phyloP scores from a whole-genome alignment of 2,329 filamentous ascomycete genomes.

The Microsporum ferrugineum region DNA sequence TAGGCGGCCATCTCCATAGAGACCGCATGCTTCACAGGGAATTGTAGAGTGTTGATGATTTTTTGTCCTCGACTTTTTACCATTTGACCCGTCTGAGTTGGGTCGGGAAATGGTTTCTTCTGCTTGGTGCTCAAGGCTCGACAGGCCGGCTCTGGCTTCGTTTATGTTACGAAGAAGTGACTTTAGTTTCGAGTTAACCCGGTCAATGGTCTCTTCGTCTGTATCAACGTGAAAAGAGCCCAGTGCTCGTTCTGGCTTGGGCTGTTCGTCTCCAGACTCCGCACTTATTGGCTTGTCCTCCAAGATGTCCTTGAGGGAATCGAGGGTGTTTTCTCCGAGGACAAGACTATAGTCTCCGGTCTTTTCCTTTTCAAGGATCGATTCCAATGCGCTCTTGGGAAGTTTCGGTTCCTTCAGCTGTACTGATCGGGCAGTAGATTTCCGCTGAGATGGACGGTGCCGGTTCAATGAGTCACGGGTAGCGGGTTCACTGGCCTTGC shows the following conservation, averaged over 20 bases:
- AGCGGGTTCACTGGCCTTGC: constrained; percentile 6
- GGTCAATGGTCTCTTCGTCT: constrained; percentile 26
- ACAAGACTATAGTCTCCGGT: constrained; percentile 28
- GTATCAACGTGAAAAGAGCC: constrained; percentile 3
- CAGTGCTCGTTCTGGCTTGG: background rate
- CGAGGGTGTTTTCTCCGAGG: constrained; percentile 36
- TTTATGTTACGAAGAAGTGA: constrained; percentile 31
- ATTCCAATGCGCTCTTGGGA: constrained; percentile 33
- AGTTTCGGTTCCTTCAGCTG: constrained; percentile 28
- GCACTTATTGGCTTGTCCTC: constrained; percentile 22
- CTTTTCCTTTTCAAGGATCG: constrained; percentile 31
- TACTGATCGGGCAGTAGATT: constrained; percentile 12
- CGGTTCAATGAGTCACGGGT: background rate
- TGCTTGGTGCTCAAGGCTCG: constrained; percentile 30
- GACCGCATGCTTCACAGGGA: constrained; percentile 18
- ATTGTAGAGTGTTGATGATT: constrained; percentile 11
- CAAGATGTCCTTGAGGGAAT: constrained; percentile 34
- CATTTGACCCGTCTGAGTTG: constrained; percentile 12
- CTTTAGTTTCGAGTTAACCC: constrained; percentile 30
- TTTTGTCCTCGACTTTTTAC: constrained; percentile 4
- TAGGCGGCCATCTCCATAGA: constrained; percentile 20
- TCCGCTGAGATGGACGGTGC: constrained; percentile 11
- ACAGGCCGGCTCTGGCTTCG: constrained; percentile 31
- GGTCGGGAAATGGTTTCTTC: constrained; percentile 9
- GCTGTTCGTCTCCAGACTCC: constrained; percentile 11